Evolutionary conservation across 2,329 filamentous ascomycete genomes (phyloP).

Genomic region (Alternaria dauci): DNA sequence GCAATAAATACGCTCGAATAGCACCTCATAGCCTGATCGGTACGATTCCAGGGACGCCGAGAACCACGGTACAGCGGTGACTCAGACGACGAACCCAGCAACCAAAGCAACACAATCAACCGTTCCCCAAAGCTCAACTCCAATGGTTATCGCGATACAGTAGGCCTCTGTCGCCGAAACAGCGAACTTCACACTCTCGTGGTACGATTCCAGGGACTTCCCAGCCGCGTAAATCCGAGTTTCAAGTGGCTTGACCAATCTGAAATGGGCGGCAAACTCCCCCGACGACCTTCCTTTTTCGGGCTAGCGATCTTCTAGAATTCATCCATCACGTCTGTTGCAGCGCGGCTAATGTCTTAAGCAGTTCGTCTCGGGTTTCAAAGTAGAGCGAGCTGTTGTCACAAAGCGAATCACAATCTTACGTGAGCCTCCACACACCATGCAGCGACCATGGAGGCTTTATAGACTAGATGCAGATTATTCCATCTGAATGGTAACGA

Average conservation of each 20-base stretch:
- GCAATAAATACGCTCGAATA: not conserved
- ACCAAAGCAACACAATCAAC: too few relatives aligned
- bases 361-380: not conserved
- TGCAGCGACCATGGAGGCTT: not conserved
- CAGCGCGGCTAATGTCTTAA: not conserved
- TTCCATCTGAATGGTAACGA: not conserved
- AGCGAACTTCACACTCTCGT: too few relatives aligned
- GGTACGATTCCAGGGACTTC: not conserved
- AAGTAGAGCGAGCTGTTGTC: not conserved
- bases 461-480: not conserved
- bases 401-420: not conserved
- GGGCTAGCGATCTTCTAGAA: not conserved
- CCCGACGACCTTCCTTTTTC: not conserved
- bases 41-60: not conserved
- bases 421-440: not conserved
- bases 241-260: not conserved
- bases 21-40: not conserved
- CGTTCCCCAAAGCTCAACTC: too few relatives aligned
- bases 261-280: not conserved
- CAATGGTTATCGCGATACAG: too few relatives aligned
- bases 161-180: too few relatives aligned
- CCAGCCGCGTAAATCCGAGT: not conserved
- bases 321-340: not conserved
- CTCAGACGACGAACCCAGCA: too few relatives aligned
- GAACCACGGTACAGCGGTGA: too few relatives aligned